Evolutionary conservation across 106 monocot genomes (phyloP).

Genomic region (Acanthochlamys bracteata): DNA sequence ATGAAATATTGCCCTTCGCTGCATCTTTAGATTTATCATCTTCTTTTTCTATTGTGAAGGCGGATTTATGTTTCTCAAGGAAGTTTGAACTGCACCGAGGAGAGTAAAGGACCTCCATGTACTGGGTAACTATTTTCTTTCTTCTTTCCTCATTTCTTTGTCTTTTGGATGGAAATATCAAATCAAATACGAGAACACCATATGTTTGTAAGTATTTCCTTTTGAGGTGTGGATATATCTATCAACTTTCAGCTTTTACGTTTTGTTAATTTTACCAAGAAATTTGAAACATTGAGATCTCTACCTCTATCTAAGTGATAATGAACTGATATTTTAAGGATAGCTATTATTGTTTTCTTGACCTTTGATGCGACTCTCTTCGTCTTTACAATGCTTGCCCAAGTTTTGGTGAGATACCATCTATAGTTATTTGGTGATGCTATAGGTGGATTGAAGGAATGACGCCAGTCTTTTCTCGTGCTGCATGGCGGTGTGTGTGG

Average conservation of each 20-base stretch:
- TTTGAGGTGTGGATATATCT: no score
- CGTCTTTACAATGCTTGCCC: no score
- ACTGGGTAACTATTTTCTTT: slow-evolving; percentile 57
- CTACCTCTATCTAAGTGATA: no score
- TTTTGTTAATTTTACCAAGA: no score
- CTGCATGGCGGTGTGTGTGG: slow-evolving; percentile 86
- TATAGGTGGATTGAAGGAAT: slow-evolving; percentile 86
- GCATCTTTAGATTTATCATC: neutral
- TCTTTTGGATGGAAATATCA: neutral
- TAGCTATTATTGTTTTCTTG: no score
- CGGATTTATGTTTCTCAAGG: slow-evolving; percentile 64
- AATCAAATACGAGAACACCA: no score
- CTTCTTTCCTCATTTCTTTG: neutral
- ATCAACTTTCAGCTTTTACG: no score
- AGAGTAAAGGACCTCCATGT: slow-evolving; percentile 88
- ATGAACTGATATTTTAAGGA: no score
- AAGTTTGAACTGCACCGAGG: slow-evolving; percentile 79
- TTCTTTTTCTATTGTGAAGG: slow-evolving; percentile 21
- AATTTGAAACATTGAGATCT: no score
- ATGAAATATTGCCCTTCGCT: neutral
- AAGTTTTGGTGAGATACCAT: neutral
- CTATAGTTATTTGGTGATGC: neutral
- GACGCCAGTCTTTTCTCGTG: slow-evolving; percentile 84
- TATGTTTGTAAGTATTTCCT: no score
- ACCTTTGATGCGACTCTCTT: neutral